These are phyloP conservation scores for Ceratonia siliqua DNA, from an alignment of 306 rosid genomes.

Conservation along the genomic window DNA sequence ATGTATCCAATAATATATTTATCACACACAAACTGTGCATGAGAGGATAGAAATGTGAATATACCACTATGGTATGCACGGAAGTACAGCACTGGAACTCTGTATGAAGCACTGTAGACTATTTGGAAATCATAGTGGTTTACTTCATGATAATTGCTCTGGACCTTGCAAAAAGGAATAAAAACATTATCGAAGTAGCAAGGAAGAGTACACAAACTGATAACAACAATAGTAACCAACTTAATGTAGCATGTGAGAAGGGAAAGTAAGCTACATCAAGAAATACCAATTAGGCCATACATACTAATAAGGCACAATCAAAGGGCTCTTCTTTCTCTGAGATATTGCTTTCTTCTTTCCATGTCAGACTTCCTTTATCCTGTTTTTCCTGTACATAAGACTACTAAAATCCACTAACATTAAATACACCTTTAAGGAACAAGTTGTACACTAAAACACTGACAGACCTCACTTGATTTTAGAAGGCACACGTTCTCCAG, in stretches of 20 bases:
- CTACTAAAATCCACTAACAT: constrained; percentile 6
- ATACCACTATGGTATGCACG: constrained; percentile 68
- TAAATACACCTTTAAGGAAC: background rate
- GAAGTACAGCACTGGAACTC: constrained; percentile 79
- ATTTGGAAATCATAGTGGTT: constrained; percentile 71
- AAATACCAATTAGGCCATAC: constrained; percentile 39
- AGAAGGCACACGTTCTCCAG: constrained; percentile 56
- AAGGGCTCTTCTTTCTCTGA: constrained; percentile 46
- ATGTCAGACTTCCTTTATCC: constrained; percentile 24
- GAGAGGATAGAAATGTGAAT: constrained; percentile 24
- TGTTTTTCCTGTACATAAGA: constrained; percentile 41
- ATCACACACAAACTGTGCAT: constrained; percentile 7
- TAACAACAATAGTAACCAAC: background rate
- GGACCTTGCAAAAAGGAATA: constrained; percentile 49
- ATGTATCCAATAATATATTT: background rate
- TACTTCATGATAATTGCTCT: constrained; percentile 37
- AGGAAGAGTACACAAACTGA: background rate
- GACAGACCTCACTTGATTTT: constrained; percentile 42
- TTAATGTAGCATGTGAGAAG: background rate
- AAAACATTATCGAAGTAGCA: background rate
- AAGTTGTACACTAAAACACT: constrained; percentile 14
- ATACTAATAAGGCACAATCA: constrained; percentile 70
- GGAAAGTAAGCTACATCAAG: background rate
- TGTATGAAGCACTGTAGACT: constrained; percentile 65
- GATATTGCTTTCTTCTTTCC: constrained; percentile 35